phyloP scores from a whole-genome alignment of 2,329 filamentous ascomycete species.

The Trichoderma sp. region DNA sequence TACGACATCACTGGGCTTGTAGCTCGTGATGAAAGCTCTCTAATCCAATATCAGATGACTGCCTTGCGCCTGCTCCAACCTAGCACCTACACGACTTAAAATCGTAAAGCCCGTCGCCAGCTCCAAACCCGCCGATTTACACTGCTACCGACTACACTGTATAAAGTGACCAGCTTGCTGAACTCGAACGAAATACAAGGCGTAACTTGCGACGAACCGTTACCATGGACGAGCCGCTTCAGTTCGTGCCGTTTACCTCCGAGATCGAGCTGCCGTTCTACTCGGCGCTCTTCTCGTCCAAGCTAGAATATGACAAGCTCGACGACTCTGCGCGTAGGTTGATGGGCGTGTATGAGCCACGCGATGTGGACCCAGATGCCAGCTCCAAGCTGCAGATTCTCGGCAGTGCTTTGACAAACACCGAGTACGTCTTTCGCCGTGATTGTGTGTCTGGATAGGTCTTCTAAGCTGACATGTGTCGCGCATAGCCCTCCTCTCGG shows the following conservation, averaged over 20 bases:
- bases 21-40: slow-evolving; percentile 29
- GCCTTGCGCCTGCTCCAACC: not conserved
- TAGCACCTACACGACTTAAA: not conserved
- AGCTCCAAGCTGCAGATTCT: slow-evolving; percentile 90
- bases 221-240: slow-evolving; percentile 55
- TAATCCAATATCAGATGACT: slow-evolving; percentile 31
- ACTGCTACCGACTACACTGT: not conserved
- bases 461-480: slow-evolving; percentile 34
- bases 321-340: slow-evolving; percentile 88
- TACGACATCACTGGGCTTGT: slow-evolving; percentile 28
- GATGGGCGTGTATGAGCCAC: slow-evolving; percentile 86
- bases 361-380: slow-evolving; percentile 69
- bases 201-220: slow-evolving; percentile 4
- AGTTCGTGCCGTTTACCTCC: slow-evolving; percentile 87
- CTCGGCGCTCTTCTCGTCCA: slow-evolving; percentile 83
- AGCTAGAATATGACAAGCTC: slow-evolving; percentile 96
- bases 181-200: not conserved
- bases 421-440: slow-evolving; percentile 63
- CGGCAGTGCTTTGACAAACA: slow-evolving; percentile 79
- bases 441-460: slow-evolving; percentile 29
- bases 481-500: slow-evolving; percentile 64
- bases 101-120: not conserved
- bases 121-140: not conserved
- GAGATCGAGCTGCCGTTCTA: slow-evolving; percentile 97
- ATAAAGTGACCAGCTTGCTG: not conserved